Evolutionary conservation across 1,139 yeast species (phyloP).

Genomic region (Maudiozyma humilis): DNA sequence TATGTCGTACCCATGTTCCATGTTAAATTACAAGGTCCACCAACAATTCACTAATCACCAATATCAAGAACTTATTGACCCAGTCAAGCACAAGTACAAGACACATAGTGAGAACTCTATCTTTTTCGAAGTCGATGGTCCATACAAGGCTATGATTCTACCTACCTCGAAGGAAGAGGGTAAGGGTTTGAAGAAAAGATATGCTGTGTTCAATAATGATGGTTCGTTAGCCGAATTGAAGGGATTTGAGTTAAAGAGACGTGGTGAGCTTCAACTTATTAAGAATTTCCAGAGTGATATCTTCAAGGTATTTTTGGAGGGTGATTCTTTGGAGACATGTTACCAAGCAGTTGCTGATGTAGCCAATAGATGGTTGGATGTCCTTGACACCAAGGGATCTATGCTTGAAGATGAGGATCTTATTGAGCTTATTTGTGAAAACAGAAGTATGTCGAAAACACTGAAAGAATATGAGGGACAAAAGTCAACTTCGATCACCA

Average conservation of each 20-base stretch:
- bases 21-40: conserved; percentile 91
- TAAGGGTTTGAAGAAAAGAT: conserved; percentile 88
- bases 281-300: conserved; percentile 94
- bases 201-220: conserved; percentile 93
- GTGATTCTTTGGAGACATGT: conserved; percentile 67
- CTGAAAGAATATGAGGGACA: conserved; percentile 83
- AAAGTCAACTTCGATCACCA: conserved; percentile 91
- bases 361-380: conserved; percentile 94
- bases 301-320: conserved; percentile 84
- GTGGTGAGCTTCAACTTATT: conserved; percentile 91
- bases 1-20: conserved; percentile 90
- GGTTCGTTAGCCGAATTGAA: conserved; percentile 91
- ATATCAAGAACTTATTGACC: conserved; percentile 78
- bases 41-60: conserved; percentile 87
- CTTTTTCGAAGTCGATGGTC: conserved; percentile 98
- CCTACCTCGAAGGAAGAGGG: conserved; percentile 98
- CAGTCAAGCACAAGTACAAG: conserved; percentile 57
- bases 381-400: conserved; percentile 76
- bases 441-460: conserved; percentile 89
- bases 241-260: conserved; percentile 92
- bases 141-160: conserved; percentile 92
- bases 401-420: conserved; percentile 91
- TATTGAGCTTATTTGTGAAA: conserved; percentile 90
- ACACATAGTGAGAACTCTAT: conserved; percentile 86
- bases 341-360: conserved; percentile 85